Evolutionary conservation across 345 rosid genomes (phyloP).

Genomic region (Cardamine occulta): DNA sequence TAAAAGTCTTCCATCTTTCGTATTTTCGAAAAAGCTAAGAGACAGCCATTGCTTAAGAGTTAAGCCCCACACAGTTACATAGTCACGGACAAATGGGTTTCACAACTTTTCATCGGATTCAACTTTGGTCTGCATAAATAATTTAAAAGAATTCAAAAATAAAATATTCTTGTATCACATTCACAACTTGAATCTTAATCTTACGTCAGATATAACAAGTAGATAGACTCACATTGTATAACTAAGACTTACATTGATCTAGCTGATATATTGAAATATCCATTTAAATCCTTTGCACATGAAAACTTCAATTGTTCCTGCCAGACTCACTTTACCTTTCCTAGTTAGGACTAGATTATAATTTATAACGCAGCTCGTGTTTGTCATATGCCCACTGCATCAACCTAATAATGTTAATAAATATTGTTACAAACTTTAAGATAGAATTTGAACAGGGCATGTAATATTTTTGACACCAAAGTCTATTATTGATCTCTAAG

Average conservation of each 20-base stretch:
- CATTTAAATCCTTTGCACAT: conserved; percentile 61
- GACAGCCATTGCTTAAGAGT: conserved; percentile 38
- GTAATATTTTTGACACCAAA: background rate
- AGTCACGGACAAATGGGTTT: conserved; percentile 30
- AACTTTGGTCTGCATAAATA: background rate
- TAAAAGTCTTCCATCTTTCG: conserved; percentile 32
- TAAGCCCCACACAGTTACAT: conserved; percentile 35
- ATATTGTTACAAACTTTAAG: conserved; percentile 17
- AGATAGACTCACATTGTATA: background rate
- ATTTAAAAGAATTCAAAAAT: background rate
- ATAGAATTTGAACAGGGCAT: background rate
- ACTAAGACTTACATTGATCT: conserved; percentile 1
- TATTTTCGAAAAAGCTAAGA: conserved; percentile 26
- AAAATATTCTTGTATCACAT: conserved; percentile 7
- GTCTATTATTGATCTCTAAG: background rate
- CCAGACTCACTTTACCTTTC: no score
- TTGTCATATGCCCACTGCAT: conserved; percentile 45
- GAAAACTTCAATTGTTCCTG: no score
- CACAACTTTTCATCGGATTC: conserved; percentile 31
- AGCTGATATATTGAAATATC: conserved; percentile 68
- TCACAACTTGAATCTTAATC: conserved; percentile 1
- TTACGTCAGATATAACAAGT: background rate
- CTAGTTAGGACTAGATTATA: no score
- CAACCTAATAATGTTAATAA: conserved; percentile 50
- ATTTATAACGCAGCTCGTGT: no score